Base-by-base conservation (phyloP, 805 yeast species). In the Scheffersomyces coipomensis region DNA sequence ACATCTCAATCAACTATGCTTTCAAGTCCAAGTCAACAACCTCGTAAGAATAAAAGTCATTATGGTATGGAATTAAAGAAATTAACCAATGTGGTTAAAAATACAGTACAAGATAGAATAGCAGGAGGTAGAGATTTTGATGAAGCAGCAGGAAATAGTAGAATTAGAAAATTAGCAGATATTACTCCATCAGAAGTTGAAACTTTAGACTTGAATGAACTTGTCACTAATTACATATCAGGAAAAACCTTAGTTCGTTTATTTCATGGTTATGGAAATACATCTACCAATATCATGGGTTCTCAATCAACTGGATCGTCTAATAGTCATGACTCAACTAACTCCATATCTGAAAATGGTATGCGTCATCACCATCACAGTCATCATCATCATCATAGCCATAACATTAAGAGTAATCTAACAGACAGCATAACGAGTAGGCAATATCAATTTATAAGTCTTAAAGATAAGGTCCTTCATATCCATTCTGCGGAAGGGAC, bases 1-100 rank as follows among this genome's bases (percentile, higher is more conserved):
- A 27, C 12, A 9, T 18, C 30, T 5, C 6, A 7, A 5, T 13
- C 30, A 4, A 6, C 9, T 7, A 7, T 10, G 11, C 7, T 8
- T 27, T 13, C 18, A 15, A 29, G 35, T 3, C 27, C 31, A 17
- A 24, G 21, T 27, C 30, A n/a, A 5, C 27, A 9, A 12, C 17
- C 5, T 13, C 7, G 18, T 31, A 55, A 56, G 26, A 58, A 57
- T 41, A 64, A 58, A 37, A 52, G 52, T 31, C 53, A 59, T 39
- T 69, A 68, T 38, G 58, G 71, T n/a, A 62, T 63, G 38, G 75
- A 70, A 40, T 52, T 70, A 29, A 66, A 68, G 39, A 78, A 79
- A 38, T 57, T 83, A 34, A 81, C 82, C 33, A 80, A 77, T 46
- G 88, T 77, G 23, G 85, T 87, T 25, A 85, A 84, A 51, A 74